Base-by-base conservation (phyloP, 2,329 filamentous ascomycete genomes). In the Tolypocladium ophioglossoides region DNA sequence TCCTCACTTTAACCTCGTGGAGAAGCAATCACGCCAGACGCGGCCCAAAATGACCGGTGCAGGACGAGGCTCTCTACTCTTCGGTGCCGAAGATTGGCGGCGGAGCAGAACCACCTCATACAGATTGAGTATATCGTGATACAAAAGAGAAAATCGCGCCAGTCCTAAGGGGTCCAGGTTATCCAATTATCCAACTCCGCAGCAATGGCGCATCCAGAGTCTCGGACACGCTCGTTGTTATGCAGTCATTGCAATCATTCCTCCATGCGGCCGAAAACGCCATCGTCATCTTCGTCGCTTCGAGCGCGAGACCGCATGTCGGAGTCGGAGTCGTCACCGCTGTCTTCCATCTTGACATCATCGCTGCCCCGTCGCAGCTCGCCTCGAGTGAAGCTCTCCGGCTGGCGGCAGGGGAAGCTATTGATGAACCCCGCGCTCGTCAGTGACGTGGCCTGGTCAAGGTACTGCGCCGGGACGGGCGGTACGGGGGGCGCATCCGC, bases 231-330 rank as follows among this genome's bases (percentile, higher is more conserved):
- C 52, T 56, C 51, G 53, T 48, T 50, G 52, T 50, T 22, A 40
- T 40, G 49, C 49, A n/a, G 34, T 56, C 58, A 58, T 61, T 54
- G 53, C 59, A 59, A 59, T 73, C 78, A 94, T 71, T 95, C 90
- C 72, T 99, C 94, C 92, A 97, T 97, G 62, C 84, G 83, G 55
- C 91, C 91, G 75, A 99, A 99, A 64, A 97, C 87, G 66, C 91
- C 91, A 61, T 96, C 91, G 61, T 97, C 92, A 58, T 95, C 91
- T 63, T 96, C 91, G 63, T 95, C 89, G 69, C 84, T 86, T 58
- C 86, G 81, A 51, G 81, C 80, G 54, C 82, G 79, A 51, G 77
- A 80, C 54, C 74, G 77, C 62, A 74, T 73, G 64, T 84, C 83
- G 55, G 85, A 81, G 57, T 87, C 84, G 61, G 86, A 83, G 53